Conservation (phyloP, 2,329 filamentous ascomycete genomes). For the Arthrobotrys entomopaga region DNA sequence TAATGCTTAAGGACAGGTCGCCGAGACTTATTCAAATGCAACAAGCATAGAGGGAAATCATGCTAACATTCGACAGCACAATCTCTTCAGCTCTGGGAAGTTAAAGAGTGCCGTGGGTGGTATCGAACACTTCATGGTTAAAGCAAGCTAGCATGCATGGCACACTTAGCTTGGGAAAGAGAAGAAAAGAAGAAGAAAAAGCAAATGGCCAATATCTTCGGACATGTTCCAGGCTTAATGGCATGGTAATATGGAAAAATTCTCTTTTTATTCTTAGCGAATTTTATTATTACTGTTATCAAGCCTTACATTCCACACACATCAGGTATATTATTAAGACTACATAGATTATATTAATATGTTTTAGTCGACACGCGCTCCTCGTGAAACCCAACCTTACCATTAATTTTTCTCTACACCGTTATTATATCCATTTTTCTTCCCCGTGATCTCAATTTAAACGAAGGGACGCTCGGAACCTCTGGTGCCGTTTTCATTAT, state of each 20-base stretch:
- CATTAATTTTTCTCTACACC: constrained; percentile 23
- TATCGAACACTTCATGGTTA: constrained; percentile 40
- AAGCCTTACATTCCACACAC: constrained; percentile 15
- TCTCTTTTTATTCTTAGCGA: constrained; percentile 48
- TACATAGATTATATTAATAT: constrained; percentile 34
- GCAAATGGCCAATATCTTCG: constrained; percentile 5
- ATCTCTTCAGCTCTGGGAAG: constrained; percentile 30
- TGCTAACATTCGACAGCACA: constrained; percentile 22
- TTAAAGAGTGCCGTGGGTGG: constrained; percentile 50
- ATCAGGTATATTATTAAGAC: constrained; percentile 28
- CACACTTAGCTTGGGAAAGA: no score
- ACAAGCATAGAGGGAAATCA: constrained; percentile 4
- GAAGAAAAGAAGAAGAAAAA: constrained; percentile 17
- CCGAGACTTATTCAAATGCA: not conserved
- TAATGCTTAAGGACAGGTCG: no score
- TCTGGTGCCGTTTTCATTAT: constrained; percentile 29
- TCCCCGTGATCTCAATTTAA: constrained; percentile 38
- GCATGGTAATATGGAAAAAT: constrained; percentile 35
- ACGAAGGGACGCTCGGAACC: constrained; percentile 28
- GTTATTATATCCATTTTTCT: not conserved
- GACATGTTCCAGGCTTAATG: constrained; percentile 40
- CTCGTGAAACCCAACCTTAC: constrained; percentile 37
- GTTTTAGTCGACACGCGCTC: constrained; percentile 45
- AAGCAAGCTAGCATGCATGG: constrained; percentile 22
- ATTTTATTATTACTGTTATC: constrained; percentile 35